A percentile compares a stretch with the other conserved stretches of the same genome.
These are phyloP conservation scores for Epichloe sylvatica DNA, from an alignment of 2,329 filamentous ascomycete species.

Conservation along the genomic window DNA sequence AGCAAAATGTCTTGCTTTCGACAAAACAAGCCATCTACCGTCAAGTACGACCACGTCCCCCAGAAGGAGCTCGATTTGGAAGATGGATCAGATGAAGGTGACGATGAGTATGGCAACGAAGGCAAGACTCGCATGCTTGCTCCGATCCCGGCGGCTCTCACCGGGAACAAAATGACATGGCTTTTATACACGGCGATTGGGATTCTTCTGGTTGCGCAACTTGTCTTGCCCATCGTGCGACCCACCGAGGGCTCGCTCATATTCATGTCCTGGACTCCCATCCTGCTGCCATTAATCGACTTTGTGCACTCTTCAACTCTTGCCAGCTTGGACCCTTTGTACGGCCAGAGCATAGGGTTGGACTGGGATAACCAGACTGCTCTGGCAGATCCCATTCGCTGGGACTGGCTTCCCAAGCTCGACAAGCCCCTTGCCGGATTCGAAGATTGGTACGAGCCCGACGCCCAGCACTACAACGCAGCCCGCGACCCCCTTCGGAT, in stretches of 20 bases:
- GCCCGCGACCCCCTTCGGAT: conserved; percentile 25
- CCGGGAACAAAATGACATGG: conserved; percentile 1
- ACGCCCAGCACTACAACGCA: conserved; percentile 20
- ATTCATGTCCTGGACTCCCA: conserved; percentile 23
- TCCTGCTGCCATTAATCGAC: conserved; percentile 21
- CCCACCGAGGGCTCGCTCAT: conserved; percentile 19
- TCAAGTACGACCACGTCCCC: conserved; percentile 5
- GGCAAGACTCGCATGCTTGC: background rate
- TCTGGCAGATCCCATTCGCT: conserved; percentile 10
- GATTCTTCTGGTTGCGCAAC: conserved; percentile 14
- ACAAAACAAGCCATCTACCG: background rate
- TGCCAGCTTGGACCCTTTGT: conserved; percentile 12
- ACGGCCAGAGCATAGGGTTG: conserved; percentile 15
- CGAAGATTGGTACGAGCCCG: conserved; percentile 13
- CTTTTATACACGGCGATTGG: conserved; percentile 12
- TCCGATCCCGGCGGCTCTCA: background rate
- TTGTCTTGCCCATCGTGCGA: conserved; percentile 13
- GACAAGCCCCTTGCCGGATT: conserved; percentile 11
- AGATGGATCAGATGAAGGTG: conserved; percentile 4
- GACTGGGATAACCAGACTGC: conserved; percentile 16
- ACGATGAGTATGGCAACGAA: conserved; percentile 4
- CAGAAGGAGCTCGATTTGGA: conserved; percentile 8
- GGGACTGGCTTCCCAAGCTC: conserved; percentile 13
- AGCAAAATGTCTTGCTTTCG: conserved; percentile 7
- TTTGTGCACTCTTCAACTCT: conserved; percentile 18